Conservation (phyloP, 768 basidiomycete species). For the Tricholomella constricta region DNA sequence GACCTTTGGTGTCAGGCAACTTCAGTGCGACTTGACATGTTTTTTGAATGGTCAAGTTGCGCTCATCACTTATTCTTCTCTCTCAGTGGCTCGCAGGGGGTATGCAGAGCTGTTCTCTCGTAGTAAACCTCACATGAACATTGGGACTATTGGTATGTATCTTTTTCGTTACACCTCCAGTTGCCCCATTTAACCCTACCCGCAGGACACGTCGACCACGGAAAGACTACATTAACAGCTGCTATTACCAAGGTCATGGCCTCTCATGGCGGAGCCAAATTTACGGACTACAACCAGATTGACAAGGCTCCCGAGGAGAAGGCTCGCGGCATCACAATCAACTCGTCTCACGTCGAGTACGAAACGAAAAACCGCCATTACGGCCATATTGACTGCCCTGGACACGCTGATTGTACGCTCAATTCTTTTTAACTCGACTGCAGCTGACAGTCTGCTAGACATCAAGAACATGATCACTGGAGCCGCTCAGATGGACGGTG, state of each 20-base stretch:
- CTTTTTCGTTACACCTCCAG: constrained; percentile 17
- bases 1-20: constrained; percentile 24
- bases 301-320: constrained; percentile 99
- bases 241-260: constrained; percentile 95
- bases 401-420: constrained; percentile 87
- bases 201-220: constrained; percentile 93
- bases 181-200: neutral
- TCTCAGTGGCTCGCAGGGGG: constrained; percentile 56
- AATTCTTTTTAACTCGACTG: constrained; percentile 5
- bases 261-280: constrained; percentile 71
- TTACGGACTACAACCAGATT: constrained; percentile 96
- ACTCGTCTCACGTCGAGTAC: constrained; percentile 98
- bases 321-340: constrained; percentile 99
- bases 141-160: constrained; percentile 80
- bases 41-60: neutral
- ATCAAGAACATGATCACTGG: constrained; percentile 99
- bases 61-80: neutral
- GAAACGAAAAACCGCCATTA: constrained; percentile 90
- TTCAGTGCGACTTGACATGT: constrained; percentile 29
- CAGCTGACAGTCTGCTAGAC: constrained; percentile 47
- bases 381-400: constrained; percentile 97
- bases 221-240: constrained; percentile 96
- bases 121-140: constrained; percentile 90
- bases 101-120: constrained; percentile 83
- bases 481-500: constrained; percentile 97